These are phyloP conservation scores for Aspergillus leporis DNA, from an alignment of 495 filamentous ascomycete genomes.

Conservation along the genomic window DNA sequence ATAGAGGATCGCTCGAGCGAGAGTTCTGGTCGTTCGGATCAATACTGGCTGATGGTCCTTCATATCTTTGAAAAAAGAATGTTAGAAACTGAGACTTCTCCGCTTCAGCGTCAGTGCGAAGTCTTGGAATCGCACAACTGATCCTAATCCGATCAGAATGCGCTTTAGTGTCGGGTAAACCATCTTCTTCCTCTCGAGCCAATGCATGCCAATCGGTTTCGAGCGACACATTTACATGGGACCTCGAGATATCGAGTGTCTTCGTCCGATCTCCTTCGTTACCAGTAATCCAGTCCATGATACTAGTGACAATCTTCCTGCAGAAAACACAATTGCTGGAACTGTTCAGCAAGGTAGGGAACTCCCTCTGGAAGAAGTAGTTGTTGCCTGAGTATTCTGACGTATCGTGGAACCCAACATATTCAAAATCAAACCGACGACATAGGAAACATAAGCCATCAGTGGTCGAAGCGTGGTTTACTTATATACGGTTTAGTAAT, in stretches of 20 bases:
- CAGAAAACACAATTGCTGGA: not conserved
- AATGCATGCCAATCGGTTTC: not conserved
- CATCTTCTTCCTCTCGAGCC: not conserved
- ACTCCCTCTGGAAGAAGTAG: not conserved
- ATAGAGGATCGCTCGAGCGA: too few species aligned
- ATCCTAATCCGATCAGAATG: conserved; percentile 1
- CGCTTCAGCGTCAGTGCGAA: not conserved
- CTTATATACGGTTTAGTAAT: too few species aligned
- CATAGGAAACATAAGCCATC: not conserved
- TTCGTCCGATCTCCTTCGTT: not conserved
- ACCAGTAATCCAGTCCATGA: not conserved
- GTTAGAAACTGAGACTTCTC: not conserved
- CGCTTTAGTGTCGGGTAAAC: not conserved
- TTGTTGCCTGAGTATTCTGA: not conserved
- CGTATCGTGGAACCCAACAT: not conserved
- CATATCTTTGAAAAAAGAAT: not conserved
- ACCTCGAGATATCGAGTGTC: not conserved
- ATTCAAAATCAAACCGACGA: not conserved
- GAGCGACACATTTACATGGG: not conserved
- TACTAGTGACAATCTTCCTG: not conserved
- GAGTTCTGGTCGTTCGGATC: not conserved
- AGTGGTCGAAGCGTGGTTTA: not conserved
- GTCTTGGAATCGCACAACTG: not conserved
- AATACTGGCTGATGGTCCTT: not conserved
- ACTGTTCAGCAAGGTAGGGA: not conserved